These are phyloP conservation scores for Baudoinia panamericana DNA, from an alignment of 495 filamentous ascomycete species.

Conservation along the genomic window DNA sequence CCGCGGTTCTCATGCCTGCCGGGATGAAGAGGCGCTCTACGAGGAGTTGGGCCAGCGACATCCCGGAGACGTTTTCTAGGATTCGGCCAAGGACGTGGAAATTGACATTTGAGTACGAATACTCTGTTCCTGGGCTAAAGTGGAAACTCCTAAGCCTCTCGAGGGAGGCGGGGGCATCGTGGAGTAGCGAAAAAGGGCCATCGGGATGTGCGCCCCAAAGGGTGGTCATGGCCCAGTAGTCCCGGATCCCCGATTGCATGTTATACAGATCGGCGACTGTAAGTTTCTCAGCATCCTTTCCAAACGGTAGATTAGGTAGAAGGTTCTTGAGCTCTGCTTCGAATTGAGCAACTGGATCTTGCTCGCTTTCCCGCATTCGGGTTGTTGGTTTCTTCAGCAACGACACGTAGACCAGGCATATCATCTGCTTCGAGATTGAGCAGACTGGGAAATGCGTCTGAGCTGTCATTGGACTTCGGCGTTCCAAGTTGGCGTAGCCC, in stretches of 20 bases:
- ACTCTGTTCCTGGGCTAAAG: constrained; percentile 11
- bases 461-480: constrained; percentile 3
- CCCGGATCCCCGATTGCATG: constrained; percentile 16
- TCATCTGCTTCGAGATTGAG: constrained; percentile 19
- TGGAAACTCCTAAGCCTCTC: constrained; percentile 7
- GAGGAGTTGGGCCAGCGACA: constrained; percentile 8
- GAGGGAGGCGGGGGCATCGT: constrained; percentile 9
- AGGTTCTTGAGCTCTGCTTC: constrained; percentile 2
- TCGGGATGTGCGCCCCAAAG: constrained; percentile 11
- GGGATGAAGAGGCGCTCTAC: constrained; percentile 6
- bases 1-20: constrained; percentile 10
- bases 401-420: constrained; percentile 4
- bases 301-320: neutral
- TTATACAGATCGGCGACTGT: constrained; percentile 1
- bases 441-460: constrained; percentile 12
- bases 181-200: constrained; percentile 6
- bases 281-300: constrained; percentile 1
- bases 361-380: neutral
- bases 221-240: constrained; percentile 14
- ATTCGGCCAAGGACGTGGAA: constrained; percentile 8
- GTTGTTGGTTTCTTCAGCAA: constrained; percentile 1
- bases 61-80: constrained; percentile 8
- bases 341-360: neutral
- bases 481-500: constrained; percentile 14
- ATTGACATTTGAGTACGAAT: constrained; percentile 14